Conservation (phyloP, 345 rosid species). For the Cardiospermum halicacabum region DNA sequence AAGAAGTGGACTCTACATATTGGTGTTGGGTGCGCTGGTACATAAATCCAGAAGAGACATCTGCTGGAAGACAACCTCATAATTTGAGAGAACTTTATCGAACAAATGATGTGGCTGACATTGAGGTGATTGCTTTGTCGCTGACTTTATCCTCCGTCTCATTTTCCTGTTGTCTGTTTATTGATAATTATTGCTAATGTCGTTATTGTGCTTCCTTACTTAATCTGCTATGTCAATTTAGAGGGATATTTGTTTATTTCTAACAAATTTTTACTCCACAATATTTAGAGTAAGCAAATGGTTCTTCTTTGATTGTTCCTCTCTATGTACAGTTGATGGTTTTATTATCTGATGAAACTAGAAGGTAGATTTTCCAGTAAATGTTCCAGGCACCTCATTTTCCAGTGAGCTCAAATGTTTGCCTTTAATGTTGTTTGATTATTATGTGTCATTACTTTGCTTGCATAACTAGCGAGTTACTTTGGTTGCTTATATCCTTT, state of each 20-base stretch:
- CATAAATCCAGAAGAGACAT: constrained; percentile 87
- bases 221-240: background rate
- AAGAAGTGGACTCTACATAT: constrained; percentile 57
- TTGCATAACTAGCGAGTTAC: background rate
- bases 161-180: background rate
- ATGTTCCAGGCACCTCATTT: constrained; percentile 99
- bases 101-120: constrained; percentile 74
- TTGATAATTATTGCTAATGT: background rate
- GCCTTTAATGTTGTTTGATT: background rate
- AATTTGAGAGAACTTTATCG: constrained; percentile 79
- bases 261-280: background rate
- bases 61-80: constrained; percentile 74
- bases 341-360: constrained; percentile 34
- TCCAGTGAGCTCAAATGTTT: constrained; percentile 51
- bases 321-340: background rate
- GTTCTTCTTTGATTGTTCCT: background rate
- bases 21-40: constrained; percentile 86
- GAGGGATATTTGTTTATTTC: background rate
- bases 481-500: background rate
- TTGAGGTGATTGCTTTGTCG: constrained; percentile 81
- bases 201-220: background rate
- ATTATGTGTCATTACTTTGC: background rate
- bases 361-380: constrained; percentile 86
- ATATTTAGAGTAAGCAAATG: background rate
- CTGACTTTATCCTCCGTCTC: background rate